Evolutionary conservation across 768 basidiomycete species (phyloP).

Genomic region (Phanerochaete sordida): DNA sequence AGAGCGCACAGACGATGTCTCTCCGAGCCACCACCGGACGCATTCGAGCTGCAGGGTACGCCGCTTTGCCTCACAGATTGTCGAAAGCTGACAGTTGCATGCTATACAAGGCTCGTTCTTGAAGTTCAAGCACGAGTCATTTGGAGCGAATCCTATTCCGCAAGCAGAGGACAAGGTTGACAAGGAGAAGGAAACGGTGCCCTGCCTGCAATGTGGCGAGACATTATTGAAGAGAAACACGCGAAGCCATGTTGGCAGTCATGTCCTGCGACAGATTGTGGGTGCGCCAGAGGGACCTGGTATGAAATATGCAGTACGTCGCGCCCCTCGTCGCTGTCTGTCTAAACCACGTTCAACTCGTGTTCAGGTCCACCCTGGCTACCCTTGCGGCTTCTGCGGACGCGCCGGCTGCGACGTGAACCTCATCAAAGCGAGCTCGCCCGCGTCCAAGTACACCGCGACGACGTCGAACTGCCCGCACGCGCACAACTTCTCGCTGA

Average conservation of each 20-base stretch:
- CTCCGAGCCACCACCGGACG: background rate
- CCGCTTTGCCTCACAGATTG: background rate
- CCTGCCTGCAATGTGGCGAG: background rate
- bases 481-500: background rate
- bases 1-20: background rate
- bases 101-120: background rate
- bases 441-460: conserved; percentile 3
- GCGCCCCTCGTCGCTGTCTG: background rate
- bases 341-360: background rate
- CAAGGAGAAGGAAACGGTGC: background rate
- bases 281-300: background rate
- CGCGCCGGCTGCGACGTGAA: background rate
- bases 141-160: background rate
- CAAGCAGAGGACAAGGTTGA: background rate
- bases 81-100: background rate
- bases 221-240: background rate
- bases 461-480: background rate
- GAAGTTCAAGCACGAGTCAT: background rate
- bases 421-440: background rate
- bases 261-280: background rate
- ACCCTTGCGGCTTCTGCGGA: conserved; percentile 5
- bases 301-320: background rate
- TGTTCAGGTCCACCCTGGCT: background rate
- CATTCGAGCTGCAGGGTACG: background rate
- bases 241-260: background rate